phyloP scores from a whole-genome alignment of 139 green algal genomes.

The Helicosporidium sp. region DNA sequence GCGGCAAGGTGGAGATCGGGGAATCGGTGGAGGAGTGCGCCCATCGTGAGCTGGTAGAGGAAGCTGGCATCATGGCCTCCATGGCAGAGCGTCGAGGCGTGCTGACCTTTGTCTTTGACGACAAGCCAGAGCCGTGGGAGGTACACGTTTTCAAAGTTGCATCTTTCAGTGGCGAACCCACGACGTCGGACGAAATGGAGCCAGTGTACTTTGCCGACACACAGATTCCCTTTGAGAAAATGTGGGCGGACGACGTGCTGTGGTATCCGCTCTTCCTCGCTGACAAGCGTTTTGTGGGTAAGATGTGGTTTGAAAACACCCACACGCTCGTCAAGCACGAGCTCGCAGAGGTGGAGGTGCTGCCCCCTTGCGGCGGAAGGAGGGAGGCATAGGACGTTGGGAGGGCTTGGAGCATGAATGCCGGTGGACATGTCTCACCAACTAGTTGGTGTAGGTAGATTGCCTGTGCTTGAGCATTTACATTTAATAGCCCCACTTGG shows the following conservation, averaged over 20 bases:
- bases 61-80: conserved; percentile 15
- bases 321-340: conserved; percentile 15
- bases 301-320: conserved; percentile 23
- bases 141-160: conserved; percentile 30
- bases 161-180: conserved; percentile 17
- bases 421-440: too few species aligned
- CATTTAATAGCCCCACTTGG: too few species aligned
- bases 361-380: too few species aligned
- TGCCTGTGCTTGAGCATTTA: too few species aligned
- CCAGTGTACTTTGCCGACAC: conserved; percentile 23
- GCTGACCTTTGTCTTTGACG: conserved; percentile 32
- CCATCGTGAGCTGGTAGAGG: conserved; percentile 26
- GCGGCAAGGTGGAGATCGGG: conserved; percentile 34
- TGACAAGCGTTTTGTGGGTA: conserved; percentile 8
- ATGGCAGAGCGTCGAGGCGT: conserved; percentile 16
- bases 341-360: conserved; percentile 15
- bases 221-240: conserved; percentile 27
- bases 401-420: too few species aligned
- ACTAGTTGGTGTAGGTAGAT: too few species aligned
- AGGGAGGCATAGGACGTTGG: too few species aligned
- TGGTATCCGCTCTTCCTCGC: conserved; percentile 32
- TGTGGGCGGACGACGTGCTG: conserved; percentile 36
- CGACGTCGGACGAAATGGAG: conserved; percentile 36
- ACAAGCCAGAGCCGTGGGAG: conserved; percentile 28
- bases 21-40: conserved; percentile 24